phyloP scores from a whole-genome alignment of 192 early-diverging fungal species.

The Chytriomyces sp. region DNA sequence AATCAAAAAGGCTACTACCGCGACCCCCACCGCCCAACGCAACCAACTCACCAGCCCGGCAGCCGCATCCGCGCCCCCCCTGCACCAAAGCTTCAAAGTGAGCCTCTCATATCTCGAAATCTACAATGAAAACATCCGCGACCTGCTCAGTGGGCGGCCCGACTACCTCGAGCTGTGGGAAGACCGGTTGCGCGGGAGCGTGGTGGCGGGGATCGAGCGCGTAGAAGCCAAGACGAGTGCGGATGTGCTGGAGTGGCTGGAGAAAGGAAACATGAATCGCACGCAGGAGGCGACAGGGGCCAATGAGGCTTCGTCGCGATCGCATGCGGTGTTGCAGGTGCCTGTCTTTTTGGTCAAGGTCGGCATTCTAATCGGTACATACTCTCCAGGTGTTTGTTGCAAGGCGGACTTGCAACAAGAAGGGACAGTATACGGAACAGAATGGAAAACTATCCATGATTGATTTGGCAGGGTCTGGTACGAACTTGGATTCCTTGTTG shows the following conservation, averaged over 20 bases:
- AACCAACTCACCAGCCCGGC: not conserved
- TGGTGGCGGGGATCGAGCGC: constrained; percentile 67
- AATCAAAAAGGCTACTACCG: constrained; percentile 32
- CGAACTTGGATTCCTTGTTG: constrained; percentile 32
- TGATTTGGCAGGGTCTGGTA: constrained; percentile 73
- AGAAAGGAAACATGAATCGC: constrained; percentile 69
- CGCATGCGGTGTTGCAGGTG: constrained; percentile 80
- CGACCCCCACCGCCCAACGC: not conserved
- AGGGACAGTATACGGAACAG: constrained; percentile 32
- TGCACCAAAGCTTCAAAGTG: constrained; percentile 40
- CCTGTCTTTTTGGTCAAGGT: not conserved
- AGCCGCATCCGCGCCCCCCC: no score
- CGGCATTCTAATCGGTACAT: not conserved
- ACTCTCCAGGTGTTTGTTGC: constrained; percentile 28
- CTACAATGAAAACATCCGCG: constrained; percentile 66
- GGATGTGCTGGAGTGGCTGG: constrained; percentile 50
- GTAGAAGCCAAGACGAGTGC: constrained; percentile 66
- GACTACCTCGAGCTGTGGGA: constrained; percentile 73
- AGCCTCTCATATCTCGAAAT: constrained; percentile 56
- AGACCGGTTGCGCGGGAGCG: constrained; percentile 60
- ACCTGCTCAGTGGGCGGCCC: constrained; percentile 53
- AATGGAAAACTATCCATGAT: constrained; percentile 65
- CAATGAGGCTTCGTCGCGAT: constrained; percentile 73
- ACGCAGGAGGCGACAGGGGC: constrained; percentile 75
- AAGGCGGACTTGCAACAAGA: constrained; percentile 23